Evolutionary conservation across 2,329 filamentous ascomycete species (phyloP).

Genomic region (Incumbomyces lentus): DNA sequence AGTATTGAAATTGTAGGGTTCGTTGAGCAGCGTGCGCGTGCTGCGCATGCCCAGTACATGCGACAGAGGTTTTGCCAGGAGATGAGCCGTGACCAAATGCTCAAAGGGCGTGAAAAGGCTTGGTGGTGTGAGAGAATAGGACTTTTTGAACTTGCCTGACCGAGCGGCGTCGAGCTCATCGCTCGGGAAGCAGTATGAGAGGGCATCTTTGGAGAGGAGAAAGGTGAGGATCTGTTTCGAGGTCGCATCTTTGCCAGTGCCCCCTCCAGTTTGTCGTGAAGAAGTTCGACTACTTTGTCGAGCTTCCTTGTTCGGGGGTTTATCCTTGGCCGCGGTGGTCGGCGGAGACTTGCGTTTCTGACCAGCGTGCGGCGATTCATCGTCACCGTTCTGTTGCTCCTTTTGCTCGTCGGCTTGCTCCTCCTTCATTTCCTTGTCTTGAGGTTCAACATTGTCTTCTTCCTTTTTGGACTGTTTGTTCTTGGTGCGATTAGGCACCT

Average conservation of each 20-base stretch:
- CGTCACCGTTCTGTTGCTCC: slow-evolving; percentile 3
- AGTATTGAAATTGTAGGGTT: slow-evolving; percentile 33
- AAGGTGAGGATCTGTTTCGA: slow-evolving; percentile 19
- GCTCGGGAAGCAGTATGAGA: slow-evolving; percentile 18
- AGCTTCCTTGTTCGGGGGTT: slow-evolving; percentile 8
- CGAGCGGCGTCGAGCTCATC: slow-evolving; percentile 18
- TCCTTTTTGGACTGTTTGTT: not conserved
- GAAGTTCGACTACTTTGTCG: slow-evolving; percentile 9
- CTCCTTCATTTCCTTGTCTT: not conserved
- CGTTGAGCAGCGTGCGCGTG: slow-evolving; percentile 36
- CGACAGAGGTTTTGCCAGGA: slow-evolving; percentile 36
- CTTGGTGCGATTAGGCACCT: not conserved
- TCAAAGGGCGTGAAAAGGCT: slow-evolving; percentile 30
- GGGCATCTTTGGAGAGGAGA: slow-evolving; percentile 16
- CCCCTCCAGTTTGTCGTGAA: slow-evolving; percentile 3
- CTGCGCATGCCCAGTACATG: slow-evolving; percentile 35
- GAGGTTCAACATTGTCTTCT: not conserved
- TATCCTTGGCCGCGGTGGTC: not conserved
- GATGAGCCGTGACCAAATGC: slow-evolving; percentile 34
- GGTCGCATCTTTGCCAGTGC: slow-evolving; percentile 3
- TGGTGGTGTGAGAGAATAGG: slow-evolving; percentile 17
- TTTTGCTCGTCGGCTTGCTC: not conserved
- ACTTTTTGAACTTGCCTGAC: slow-evolving; percentile 12
- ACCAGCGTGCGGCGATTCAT: slow-evolving; percentile 6
- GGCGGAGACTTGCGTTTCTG: slow-evolving; percentile 15